Evolutionary conservation across 441 rosid species (phyloP).

Genomic region (Gossypium aridum): DNA sequence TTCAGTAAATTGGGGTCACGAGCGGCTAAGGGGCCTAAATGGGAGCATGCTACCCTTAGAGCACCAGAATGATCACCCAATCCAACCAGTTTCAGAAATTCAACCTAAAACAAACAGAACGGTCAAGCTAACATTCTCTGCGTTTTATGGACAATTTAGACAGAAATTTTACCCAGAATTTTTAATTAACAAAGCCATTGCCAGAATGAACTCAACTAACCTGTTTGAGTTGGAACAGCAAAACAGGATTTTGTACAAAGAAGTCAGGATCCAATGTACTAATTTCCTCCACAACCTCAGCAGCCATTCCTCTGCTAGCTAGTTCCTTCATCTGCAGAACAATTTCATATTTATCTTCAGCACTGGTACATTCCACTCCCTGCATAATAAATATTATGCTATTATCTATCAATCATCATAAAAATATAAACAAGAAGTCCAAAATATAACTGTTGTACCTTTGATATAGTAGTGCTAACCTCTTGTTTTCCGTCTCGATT

Average conservation of each 20-base stretch:
- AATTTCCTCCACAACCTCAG: slow-evolving; percentile 74
- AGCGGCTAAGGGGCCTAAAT: slow-evolving; percentile 86
- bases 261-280: slow-evolving; percentile 62
- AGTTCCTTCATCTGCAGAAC: slow-evolving; percentile 73
- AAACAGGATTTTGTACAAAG: slow-evolving; percentile 56
- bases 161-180: not conserved
- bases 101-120: slow-evolving; percentile 43
- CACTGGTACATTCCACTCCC: slow-evolving; percentile 28
- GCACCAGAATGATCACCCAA: slow-evolving; percentile 76
- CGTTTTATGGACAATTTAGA: not conserved
- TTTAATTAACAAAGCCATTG: not conserved
- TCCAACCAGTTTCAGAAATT: slow-evolving; percentile 74
- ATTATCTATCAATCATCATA: not conserved
- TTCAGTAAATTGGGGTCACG: slow-evolving; percentile 58
- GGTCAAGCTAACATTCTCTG: not conserved
- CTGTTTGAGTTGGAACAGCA: slow-evolving; percentile 88
- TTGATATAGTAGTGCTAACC: slow-evolving; percentile 20
- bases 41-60: slow-evolving; percentile 66
- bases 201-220: slow-evolving; percentile 24
- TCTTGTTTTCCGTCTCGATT: slow-evolving; percentile 34
- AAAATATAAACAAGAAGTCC: not conserved
- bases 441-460: slow-evolving; percentile 34
- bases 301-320: slow-evolving; percentile 77
- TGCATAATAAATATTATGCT: slow-evolving; percentile 19
- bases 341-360: slow-evolving; percentile 61